Evolutionary conservation across 768 basidiomycete genomes (phyloP), one percentile per base, ranked within the genome.

Genomic region (Pleurotus pulmonarius): DNA sequence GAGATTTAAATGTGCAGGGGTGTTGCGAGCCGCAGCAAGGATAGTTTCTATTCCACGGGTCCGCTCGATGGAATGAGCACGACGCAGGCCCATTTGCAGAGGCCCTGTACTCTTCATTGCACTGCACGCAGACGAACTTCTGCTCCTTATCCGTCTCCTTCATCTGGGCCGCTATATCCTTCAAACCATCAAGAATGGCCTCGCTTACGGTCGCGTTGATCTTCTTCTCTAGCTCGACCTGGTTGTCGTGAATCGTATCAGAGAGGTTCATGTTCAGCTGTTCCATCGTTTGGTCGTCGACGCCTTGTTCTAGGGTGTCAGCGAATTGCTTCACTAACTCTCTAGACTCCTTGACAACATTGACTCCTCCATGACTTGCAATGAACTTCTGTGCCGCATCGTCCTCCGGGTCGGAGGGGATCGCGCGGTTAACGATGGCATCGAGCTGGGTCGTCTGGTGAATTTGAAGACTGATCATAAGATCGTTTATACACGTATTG

Each of bases 401-500:
- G 55, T 75, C 75, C 37, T 72, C 71, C 1, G 68, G 67, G 56
- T 76, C 75, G 34, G 69, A 58, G 7, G 75, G 75, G 4, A 75
- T 64, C 2, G 61, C 67, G n/a, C 73, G 67, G 15, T 72, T 70
- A 40, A 75, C 60, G 41, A 75, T 68, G 12, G 39, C 39, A 46
- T 74, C 71, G 18, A 75, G 63, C 58, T 73, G 67, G 37, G 63
- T 63, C 18, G 68, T 69, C 61, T 76, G 73, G 24, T 75, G 71
- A 37, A 76, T 76, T 48, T 76, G 74, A 26, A 76, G 65, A 63
- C 75, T 76, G 63, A 75, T 67, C 58, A 75, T 63, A 8, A 76
- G 65, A 54, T 75, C 73, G 24, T 61, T 65, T 58, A 70, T 70
- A 62, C 73, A 75, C 7, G 46, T 55, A 41, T 73, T 71, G 61